Percentiles rank a stretch among this genome's conserved stretches.
These are phyloP conservation scores for Cutaneotrichosporon dermatis DNA, from an alignment of 1,284 basidiomycete species.

Conservation along the genomic window DNA sequence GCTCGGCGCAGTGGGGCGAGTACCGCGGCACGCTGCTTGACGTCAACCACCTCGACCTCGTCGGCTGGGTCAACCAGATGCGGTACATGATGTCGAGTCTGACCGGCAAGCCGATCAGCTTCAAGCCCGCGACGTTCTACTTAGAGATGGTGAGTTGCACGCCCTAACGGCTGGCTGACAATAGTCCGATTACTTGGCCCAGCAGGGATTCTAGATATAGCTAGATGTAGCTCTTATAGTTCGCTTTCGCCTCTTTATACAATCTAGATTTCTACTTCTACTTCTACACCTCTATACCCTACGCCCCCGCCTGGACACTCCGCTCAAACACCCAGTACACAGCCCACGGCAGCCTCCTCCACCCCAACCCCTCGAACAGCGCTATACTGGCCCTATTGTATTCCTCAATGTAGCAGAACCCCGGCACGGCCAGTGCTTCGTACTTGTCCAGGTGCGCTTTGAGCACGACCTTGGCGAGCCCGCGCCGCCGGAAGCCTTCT, in stretches of 20 bases:
- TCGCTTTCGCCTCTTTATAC: neutral
- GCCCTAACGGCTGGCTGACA: constrained; percentile 1
- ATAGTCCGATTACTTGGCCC: constrained; percentile 46
- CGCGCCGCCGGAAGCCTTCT: constrained; percentile 20
- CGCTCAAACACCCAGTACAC: constrained; percentile 6
- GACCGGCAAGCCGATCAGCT: constrained; percentile 80
- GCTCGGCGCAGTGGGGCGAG: constrained; percentile 80
- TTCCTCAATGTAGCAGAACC: constrained; percentile 16
- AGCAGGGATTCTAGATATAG: constrained; percentile 39
- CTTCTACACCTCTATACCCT: neutral
- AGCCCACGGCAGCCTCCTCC: constrained; percentile 9
- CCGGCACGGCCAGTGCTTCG: constrained; percentile 1
- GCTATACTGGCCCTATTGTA: constrained; percentile 20
- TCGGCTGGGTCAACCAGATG: constrained; percentile 53
- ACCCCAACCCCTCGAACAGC: constrained; percentile 24
- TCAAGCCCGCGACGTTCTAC: constrained; percentile 83
- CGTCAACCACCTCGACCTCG: constrained; percentile 87
- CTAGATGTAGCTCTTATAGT: too few relatives aligned
- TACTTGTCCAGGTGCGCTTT: constrained; percentile 10
- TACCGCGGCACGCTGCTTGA: constrained; percentile 70
- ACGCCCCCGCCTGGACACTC: neutral
- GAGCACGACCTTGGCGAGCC: constrained; percentile 26
- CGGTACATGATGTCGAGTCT: constrained; percentile 81
- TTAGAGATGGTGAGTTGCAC: constrained; percentile 59
- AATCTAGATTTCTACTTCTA: neutral